Conservation (phyloP, 202 grass and related monocot species). For the Panicum hallii region DNA sequence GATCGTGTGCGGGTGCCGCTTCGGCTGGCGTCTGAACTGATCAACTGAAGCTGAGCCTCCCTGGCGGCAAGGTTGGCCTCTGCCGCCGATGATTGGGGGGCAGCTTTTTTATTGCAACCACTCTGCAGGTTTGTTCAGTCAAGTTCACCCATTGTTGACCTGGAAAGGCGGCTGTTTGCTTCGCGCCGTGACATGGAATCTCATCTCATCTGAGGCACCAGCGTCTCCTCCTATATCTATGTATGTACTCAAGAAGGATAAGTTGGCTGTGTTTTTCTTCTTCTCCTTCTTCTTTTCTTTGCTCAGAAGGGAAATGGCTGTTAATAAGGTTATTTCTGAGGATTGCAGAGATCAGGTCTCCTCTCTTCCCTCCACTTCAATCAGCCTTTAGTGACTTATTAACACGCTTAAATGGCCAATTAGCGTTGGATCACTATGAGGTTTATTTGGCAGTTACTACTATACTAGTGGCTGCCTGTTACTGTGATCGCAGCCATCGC, state of each 20-base stretch:
- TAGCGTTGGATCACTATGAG: background rate
- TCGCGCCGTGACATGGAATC: too few relatives aligned
- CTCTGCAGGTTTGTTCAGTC: background rate
- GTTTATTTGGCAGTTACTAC: background rate
- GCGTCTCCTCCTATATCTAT: too few relatives aligned
- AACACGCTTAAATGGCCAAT: background rate
- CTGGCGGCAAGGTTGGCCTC: background rate
- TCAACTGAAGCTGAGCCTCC: background rate
- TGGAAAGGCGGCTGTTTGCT: background rate
- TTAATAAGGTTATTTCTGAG: too few relatives aligned
- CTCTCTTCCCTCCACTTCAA: background rate
- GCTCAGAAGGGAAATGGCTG: background rate
- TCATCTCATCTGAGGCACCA: too few relatives aligned
- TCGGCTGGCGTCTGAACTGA: too few relatives aligned
- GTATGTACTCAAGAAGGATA: too few relatives aligned
- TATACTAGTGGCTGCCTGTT: background rate
- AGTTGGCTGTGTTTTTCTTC: too few relatives aligned
- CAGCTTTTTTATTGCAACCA: background rate
- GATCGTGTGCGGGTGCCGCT: constrained; percentile 8
- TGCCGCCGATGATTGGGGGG: constrained; percentile 36
- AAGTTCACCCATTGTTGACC: background rate
- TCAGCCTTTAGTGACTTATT: background rate
- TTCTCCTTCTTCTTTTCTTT: too few relatives aligned
- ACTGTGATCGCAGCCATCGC: background rate
- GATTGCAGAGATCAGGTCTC: too few relatives aligned